phyloP scores from a whole-genome alignment of 768 basidiomycete species.

The Bullera alba region DNA sequence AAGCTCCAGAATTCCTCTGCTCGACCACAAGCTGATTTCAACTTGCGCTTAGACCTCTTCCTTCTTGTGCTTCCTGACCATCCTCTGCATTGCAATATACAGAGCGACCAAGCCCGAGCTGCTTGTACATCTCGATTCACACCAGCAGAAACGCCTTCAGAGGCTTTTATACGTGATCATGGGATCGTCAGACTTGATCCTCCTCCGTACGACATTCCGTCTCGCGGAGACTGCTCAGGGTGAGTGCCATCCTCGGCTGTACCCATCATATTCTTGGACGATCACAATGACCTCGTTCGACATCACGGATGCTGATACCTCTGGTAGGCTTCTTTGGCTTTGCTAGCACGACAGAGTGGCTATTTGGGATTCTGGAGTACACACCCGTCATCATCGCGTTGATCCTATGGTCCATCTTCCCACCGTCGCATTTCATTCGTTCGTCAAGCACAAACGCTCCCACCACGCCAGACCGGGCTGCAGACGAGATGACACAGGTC shows the following conservation, averaged over 20 bases:
- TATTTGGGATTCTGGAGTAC: constrained; percentile 38
- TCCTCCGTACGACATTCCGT: constrained; percentile 43
- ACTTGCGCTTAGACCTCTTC: constrained; percentile 27
- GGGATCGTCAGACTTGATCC: constrained; percentile 34
- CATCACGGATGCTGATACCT: no score
- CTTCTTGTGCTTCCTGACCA: constrained; percentile 38
- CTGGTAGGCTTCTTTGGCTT: constrained; percentile 32
- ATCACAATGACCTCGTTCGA: no score
- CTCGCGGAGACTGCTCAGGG: constrained; percentile 46
- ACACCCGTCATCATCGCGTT: constrained; percentile 35
- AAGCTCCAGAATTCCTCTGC: not conserved
- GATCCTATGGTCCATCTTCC: constrained; percentile 24
- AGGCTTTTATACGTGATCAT: constrained; percentile 33
- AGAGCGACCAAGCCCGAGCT: constrained; percentile 8
- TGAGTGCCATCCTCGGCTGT: constrained; percentile 8
- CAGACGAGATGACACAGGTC: no score
- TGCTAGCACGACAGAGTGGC: constrained; percentile 29
- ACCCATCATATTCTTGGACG: no score
- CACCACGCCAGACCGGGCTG: no score
- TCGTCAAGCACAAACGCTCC: no score
- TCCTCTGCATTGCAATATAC: constrained; percentile 32
- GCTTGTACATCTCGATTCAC: not conserved
- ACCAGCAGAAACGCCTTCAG: not conserved
- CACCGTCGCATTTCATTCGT: no score
- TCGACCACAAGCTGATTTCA: not conserved